Evolutionary conservation across 1,284 basidiomycete species (phyloP).

Genomic region (Apiotrichum porosum): DNA sequence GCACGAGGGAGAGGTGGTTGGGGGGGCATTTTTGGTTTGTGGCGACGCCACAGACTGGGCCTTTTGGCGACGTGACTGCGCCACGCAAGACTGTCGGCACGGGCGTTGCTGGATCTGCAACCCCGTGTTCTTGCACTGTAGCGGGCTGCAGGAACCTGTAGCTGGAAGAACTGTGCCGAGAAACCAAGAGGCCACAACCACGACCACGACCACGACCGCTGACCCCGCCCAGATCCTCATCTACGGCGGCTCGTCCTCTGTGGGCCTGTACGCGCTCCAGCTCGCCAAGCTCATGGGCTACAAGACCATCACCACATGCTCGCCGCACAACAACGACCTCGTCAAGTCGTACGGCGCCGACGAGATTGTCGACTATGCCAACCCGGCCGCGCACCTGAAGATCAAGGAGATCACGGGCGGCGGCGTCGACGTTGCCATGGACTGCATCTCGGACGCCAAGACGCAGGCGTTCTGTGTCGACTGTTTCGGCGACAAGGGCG

Average conservation of each 20-base stretch:
- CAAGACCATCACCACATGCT: constrained; percentile 49
- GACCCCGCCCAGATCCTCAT: constrained; percentile 38
- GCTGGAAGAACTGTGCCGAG: too few relatives aligned
- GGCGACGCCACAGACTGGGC: background rate
- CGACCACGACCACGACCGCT: background rate
- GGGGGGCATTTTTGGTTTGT: background rate
- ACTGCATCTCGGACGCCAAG: constrained; percentile 35
- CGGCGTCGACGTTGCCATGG: constrained; percentile 29
- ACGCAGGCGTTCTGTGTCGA: constrained; percentile 26
- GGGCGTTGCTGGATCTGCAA: too few relatives aligned
- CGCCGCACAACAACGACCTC: constrained; percentile 48
- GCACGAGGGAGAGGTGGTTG: background rate
- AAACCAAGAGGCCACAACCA: background rate
- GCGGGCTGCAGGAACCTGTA: too few relatives aligned
- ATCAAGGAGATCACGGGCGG: constrained; percentile 35
- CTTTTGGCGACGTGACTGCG: too few relatives aligned
- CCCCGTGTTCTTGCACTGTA: too few relatives aligned
- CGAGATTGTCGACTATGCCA: constrained; percentile 33
- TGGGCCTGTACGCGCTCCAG: constrained; percentile 52
- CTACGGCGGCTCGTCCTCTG: constrained; percentile 51
- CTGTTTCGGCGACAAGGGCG: constrained; percentile 27
- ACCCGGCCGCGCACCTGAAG: constrained; percentile 19
- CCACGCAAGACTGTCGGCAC: too few relatives aligned
- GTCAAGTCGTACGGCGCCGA: constrained; percentile 52
- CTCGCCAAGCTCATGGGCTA: constrained; percentile 51